Evolutionary conservation across 331 rosid species (phyloP).

Genomic region (Telfairia occidentalis): DNA sequence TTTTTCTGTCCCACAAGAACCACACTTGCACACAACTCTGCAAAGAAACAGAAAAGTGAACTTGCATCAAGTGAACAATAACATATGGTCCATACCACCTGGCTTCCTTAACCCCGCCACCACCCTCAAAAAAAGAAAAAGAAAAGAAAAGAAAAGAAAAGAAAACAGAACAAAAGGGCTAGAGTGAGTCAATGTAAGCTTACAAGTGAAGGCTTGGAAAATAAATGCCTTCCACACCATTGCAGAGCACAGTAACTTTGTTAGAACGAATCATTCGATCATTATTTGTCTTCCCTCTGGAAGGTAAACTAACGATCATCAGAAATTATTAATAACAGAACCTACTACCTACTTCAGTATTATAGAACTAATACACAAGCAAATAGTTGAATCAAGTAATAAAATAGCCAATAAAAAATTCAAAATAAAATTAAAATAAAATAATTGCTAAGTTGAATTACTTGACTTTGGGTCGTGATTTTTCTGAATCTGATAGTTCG

Average conservation of each 20-base stretch:
- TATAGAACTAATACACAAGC: not conserved
- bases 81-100: not conserved
- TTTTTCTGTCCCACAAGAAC: slow-evolving; percentile 77
- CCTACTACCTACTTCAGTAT: not conserved
- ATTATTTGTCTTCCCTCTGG: slow-evolving; percentile 45
- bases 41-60: slow-evolving; percentile 18
- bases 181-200: slow-evolving; percentile 19
- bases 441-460: slow-evolving; percentile 27
- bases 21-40: slow-evolving; percentile 97
- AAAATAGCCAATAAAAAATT: not conserved
- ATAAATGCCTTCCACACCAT: slow-evolving; percentile 80
- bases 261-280: slow-evolving; percentile 52
- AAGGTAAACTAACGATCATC: slow-evolving; percentile 18
- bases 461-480: slow-evolving; percentile 64
- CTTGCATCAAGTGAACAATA: not conserved
- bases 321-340: slow-evolving; percentile 11
- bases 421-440: not conserved
- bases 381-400: not conserved
- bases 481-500: slow-evolving; percentile 89
- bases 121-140: not conserved
- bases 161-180: not conserved
- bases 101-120: not conserved
- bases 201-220: slow-evolving; percentile 97
- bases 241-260: slow-evolving; percentile 90
- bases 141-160: not conserved